Conservation (phyloP, 345 rosid species). For the Luvunga scandens region DNA sequence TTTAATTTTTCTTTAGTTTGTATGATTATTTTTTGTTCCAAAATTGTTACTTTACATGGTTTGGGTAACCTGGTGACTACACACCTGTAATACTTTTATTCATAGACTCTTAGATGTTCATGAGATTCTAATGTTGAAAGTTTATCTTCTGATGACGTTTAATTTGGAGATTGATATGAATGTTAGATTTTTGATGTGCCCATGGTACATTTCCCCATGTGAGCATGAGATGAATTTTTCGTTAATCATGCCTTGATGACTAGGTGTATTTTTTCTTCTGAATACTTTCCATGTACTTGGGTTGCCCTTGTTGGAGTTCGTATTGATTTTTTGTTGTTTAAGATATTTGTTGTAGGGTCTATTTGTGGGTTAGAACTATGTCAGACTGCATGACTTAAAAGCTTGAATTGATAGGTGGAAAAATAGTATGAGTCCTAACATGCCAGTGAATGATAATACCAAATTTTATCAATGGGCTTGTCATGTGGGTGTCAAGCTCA, state of each 20-base stretch:
- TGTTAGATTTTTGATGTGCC: neutral
- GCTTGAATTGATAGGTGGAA: neutral
- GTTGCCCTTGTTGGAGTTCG: neutral
- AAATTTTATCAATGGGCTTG: neutral
- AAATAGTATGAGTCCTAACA: neutral
- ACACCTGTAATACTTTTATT: no score
- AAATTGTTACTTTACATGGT: neutral
- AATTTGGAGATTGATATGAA: neutral
- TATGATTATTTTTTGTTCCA: neutral
- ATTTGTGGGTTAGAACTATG: neutral
- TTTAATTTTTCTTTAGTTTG: slow-evolving; percentile 22
- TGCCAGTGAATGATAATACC: neutral
- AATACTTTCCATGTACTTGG: neutral
- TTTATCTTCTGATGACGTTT: neutral
- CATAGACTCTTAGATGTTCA: no score
- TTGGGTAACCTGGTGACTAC: no score
- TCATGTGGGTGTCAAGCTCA: neutral
- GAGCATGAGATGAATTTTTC: neutral
- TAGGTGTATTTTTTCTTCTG: neutral
- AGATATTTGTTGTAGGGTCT: neutral
- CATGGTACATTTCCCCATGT: neutral
- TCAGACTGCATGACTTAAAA: neutral
- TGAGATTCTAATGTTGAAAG: neutral
- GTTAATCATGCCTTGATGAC: neutral
- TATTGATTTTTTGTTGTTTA: neutral